Conservation (phyloP, 139 green algal species). For the Trebouxia sp. region DNA sequence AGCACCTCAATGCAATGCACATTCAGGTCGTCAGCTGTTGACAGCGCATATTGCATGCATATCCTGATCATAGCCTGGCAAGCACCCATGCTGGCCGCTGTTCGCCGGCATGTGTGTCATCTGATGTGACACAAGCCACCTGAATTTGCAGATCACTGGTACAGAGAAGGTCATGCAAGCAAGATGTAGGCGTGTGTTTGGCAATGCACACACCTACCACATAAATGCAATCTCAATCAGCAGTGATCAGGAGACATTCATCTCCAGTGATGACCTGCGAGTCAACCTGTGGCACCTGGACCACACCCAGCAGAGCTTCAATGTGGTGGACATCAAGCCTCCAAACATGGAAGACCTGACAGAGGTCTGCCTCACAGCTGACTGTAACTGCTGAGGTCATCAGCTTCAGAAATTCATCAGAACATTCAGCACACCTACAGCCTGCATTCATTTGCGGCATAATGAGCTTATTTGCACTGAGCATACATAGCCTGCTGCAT, state of each 20-base stretch:
- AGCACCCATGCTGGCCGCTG: too few species aligned
- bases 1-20: too few species aligned
- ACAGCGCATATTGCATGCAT: too few species aligned
- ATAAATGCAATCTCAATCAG: slow-evolving; percentile 94
- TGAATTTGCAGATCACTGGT: slow-evolving; percentile 34
- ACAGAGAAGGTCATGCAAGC: slow-evolving; percentile 37
- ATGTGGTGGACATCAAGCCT: slow-evolving; percentile 99
- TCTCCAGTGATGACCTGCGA: slow-evolving; percentile 93
- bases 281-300: slow-evolving; percentile 98
- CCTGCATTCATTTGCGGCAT: too few species aligned
- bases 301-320: slow-evolving; percentile 87
- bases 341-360: slow-evolving; percentile 99
- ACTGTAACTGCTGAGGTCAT: not conserved
- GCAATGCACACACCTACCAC: slow-evolving; percentile 98
- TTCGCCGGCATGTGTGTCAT: too few species aligned
- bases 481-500: too few species aligned
- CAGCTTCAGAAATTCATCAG: not conserved
- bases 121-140: too few species aligned
- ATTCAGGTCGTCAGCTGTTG: too few species aligned
- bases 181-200: slow-evolving; percentile 74
- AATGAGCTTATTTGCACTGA: too few species aligned
- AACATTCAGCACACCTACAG: too few species aligned
- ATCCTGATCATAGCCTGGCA: too few species aligned
- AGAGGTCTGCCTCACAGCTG: slow-evolving; percentile 65
- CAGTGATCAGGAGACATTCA: slow-evolving; percentile 95